A percentile compares a stretch with the other conserved stretches of the same genome.
phyloP scores from a whole-genome alignment of 2,329 filamentous ascomycete species.

The Pseudogymnoascus sp. region DNA sequence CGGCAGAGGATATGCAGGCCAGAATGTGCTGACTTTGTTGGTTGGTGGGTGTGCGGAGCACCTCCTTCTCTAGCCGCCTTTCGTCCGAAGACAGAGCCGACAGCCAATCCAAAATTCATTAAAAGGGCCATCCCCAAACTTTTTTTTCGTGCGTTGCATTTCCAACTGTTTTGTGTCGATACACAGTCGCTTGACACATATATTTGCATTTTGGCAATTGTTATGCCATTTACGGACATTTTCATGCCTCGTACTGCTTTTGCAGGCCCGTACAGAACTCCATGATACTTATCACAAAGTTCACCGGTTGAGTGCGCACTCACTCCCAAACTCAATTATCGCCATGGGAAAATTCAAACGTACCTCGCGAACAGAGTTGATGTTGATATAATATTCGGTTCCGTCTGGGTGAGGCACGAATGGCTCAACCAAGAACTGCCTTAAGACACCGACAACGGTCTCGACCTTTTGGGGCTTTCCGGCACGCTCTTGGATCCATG shows the following conservation, averaged over 20 bases:
- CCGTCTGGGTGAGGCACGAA: slow-evolving; percentile 93
- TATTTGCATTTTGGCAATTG: not conserved
- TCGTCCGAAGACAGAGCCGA: slow-evolving; percentile 3
- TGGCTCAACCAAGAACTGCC: slow-evolving; percentile 95
- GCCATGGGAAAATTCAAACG: slow-evolving; percentile 38
- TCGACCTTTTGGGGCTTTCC: slow-evolving; percentile 91
- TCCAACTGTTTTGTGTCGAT: not conserved
- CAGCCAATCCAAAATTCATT: not conserved
- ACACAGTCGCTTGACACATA: not conserved
- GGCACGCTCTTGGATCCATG: slow-evolving; percentile 87
- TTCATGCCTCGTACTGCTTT: not conserved
- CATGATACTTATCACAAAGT: not conserved
- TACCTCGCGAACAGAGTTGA: slow-evolving; percentile 99
- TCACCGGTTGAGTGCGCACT: not conserved
- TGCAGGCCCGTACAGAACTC: not conserved
- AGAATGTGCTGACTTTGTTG: not conserved
- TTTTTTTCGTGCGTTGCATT: not conserved
- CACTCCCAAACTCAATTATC: not conserved
- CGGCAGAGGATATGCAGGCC: not conserved
- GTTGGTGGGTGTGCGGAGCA: slow-evolving; percentile 4
- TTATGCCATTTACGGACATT: not conserved
- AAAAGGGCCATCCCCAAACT: not conserved
- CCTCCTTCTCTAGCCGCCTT: slow-evolving; percentile 3
- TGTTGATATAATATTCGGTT: slow-evolving; percentile 99
- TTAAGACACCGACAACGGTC: slow-evolving; percentile 77